These are phyloP conservation scores for Kalanchoe fedtschenkoi DNA, from an alignment of 164 flowering plant species.

Conservation along the genomic window DNA sequence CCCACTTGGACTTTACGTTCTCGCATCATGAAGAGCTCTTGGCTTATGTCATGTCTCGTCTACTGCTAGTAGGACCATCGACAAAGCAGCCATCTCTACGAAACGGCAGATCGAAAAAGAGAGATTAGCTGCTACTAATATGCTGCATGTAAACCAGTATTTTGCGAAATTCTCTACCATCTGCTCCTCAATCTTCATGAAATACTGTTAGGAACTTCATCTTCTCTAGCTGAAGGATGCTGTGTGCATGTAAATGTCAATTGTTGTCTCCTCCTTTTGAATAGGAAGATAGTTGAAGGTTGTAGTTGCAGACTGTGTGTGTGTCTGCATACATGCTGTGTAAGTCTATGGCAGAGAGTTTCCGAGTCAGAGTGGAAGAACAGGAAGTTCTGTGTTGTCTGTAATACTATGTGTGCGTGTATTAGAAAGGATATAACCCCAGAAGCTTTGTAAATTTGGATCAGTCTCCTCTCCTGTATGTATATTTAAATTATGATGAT, in stretches of 20 bases:
- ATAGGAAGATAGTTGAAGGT: neutral
- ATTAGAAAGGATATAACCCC: no score
- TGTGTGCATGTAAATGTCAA: neutral
- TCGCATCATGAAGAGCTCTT: conserved; percentile 85
- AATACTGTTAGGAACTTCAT: neutral
- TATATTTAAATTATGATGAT: no score
- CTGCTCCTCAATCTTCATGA: no score
- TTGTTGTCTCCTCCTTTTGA: neutral
- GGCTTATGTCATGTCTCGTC: conserved; percentile 76
- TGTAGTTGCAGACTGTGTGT: neutral
- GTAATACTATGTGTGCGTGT: no score
- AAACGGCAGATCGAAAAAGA: conserved; percentile 28
- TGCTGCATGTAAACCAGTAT: no score
- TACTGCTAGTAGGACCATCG: conserved; percentile 49
- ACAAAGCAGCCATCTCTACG: conserved; percentile 14
- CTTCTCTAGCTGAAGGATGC: neutral
- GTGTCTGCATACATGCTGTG: neutral
- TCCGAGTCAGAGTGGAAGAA: no score
- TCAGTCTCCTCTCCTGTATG: no score
- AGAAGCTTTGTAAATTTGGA: no score
- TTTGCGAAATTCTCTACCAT: no score
- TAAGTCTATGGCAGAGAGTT: neutral
- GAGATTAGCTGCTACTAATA: conserved; percentile 9
- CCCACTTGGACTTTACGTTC: conserved; percentile 89
- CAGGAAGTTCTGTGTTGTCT: no score